A percentile compares a stretch with the other conserved stretches of the same genome.
These are phyloP conservation scores for Osmanthus fragrans DNA, from an alignment of 257 asterid genomes.

Conservation along the genomic window DNA sequence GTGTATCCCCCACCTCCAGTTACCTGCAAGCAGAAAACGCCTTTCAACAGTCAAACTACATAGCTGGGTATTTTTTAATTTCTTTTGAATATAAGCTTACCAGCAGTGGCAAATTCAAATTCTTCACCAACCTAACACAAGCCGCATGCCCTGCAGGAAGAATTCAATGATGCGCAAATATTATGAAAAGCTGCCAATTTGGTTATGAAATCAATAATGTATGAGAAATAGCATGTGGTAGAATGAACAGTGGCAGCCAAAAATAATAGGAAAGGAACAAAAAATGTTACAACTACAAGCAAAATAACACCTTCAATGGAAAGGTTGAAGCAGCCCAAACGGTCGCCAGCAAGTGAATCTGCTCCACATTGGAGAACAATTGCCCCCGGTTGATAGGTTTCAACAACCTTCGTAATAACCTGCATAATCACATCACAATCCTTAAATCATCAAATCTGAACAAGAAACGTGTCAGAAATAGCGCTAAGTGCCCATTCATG, in stretches of 20 bases:
- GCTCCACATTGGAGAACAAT: constrained; percentile 99
- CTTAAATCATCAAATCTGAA: constrained; percentile 15
- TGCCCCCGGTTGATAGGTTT: constrained; percentile 93
- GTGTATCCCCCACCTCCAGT: constrained; percentile 99
- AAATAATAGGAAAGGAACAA: constrained; percentile 19
- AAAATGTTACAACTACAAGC: constrained; percentile 37
- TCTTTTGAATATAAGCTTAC: constrained; percentile 41
- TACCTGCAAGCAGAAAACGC: constrained; percentile 53
- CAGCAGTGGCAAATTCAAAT: constrained; percentile 90
- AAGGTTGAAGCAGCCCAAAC: constrained; percentile 98
- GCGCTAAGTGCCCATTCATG: background rate
- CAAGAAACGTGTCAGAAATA: constrained; percentile 1
- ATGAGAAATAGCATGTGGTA: constrained; percentile 10
- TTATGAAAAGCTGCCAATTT: constrained; percentile 14
- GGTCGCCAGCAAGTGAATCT: constrained; percentile 98
- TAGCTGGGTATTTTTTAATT: background rate
- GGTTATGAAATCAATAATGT: constrained; percentile 18
- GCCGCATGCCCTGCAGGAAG: constrained; percentile 89
- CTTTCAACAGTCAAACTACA: constrained; percentile 17
- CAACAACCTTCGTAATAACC: constrained; percentile 89
- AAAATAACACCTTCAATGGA: constrained; percentile 89
- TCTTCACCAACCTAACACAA: constrained; percentile 93
- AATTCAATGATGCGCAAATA: constrained; percentile 9
- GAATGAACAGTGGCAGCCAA: constrained; percentile 10
- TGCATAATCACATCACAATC: constrained; percentile 37